Evolutionary conservation across 2,329 filamentous ascomycete genomes (phyloP), one percentile per base, ranked within the genome.

Genomic region (Cladosporium colombiae): DNA sequence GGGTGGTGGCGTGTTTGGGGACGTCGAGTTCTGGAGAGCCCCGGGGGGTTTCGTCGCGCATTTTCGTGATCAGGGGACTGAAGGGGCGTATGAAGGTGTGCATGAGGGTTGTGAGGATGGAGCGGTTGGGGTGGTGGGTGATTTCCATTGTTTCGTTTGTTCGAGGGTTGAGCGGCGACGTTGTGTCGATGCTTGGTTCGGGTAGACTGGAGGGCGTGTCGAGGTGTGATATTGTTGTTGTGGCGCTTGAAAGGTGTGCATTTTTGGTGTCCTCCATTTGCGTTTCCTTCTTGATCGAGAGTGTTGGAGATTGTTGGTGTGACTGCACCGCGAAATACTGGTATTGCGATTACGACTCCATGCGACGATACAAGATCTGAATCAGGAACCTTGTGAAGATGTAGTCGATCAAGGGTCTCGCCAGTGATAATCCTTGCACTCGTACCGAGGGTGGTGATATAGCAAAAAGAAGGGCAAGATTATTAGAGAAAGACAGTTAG

Each of bases 11-110:
- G 53, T 74, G 74, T 57, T 76, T 74, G 21, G 75, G 75, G 1
- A 79, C 74, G 5, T 73, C 72, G 1, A 84, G 73, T 27, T 72
- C 72, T 8, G 77, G 76, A 3, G 80, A 82, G 50, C 81, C 81
- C 23, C 77, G 70, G 8, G 80, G 78, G 8, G 64, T 69, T 11
- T 61, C 66, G 14, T 69, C 69, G 31, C 73, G 70, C 8, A 77
- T 74, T 11, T 75, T 72, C 57, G 78, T 75, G 40, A 82, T 71
- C 13, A 68, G 72, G 5, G 70, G 71, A 62, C 75, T 75, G 55
- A 82, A 76, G 1, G 76, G 76, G 7, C 77, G 74, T 10, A 80
- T 70, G 23, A 81, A 21, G 5, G 74, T 70, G 23, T 81, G 78
- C 1, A 82, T 68, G 5, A 81, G 31, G 25, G 71, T 63, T 71